phyloP scores from a whole-genome alignment of 345 rosid species.

The Eucalyptus urophylla region DNA sequence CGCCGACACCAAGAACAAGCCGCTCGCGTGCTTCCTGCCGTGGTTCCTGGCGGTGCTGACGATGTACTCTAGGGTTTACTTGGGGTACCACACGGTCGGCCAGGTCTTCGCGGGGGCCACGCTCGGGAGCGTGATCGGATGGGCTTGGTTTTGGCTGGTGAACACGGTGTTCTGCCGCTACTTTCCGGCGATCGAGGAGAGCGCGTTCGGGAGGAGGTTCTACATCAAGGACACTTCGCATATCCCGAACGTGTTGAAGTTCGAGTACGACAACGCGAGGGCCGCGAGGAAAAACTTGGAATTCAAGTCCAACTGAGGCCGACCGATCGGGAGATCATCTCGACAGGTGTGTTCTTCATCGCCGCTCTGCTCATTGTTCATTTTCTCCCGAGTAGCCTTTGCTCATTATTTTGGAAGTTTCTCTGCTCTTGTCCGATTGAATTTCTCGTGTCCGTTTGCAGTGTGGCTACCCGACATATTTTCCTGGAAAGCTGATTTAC shows the following conservation, averaged over 20 bases:
- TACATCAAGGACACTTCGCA: conserved; percentile 94
- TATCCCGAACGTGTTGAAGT: conserved; percentile 69
- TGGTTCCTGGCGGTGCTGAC: conserved; percentile 73
- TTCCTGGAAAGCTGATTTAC: background rate
- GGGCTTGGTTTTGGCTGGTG: conserved; percentile 76
- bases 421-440: background rate
- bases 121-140: conserved; percentile 55
- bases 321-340: background rate
- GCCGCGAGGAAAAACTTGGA: conserved; percentile 48
- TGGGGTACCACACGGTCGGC: conserved; percentile 80
- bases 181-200: conserved; percentile 77
- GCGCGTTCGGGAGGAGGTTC: conserved; percentile 56
- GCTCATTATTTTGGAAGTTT: background rate
- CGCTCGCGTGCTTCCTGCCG: conserved; percentile 23
- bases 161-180: conserved; percentile 27
- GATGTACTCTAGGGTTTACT: conserved; percentile 83
- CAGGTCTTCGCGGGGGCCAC: conserved; percentile 85
- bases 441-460: background rate
- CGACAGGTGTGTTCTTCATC: background rate
- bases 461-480: background rate
- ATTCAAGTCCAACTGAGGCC: conserved; percentile 35
- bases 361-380: background rate
- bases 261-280: conserved; percentile 91
- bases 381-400: background rate
- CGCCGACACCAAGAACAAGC: conserved; percentile 33